Evolutionary conservation across 495 filamentous ascomycete species (phyloP), one percentile per base, ranked within the genome.

Genomic region (Trichoderma orchidacearum): DNA sequence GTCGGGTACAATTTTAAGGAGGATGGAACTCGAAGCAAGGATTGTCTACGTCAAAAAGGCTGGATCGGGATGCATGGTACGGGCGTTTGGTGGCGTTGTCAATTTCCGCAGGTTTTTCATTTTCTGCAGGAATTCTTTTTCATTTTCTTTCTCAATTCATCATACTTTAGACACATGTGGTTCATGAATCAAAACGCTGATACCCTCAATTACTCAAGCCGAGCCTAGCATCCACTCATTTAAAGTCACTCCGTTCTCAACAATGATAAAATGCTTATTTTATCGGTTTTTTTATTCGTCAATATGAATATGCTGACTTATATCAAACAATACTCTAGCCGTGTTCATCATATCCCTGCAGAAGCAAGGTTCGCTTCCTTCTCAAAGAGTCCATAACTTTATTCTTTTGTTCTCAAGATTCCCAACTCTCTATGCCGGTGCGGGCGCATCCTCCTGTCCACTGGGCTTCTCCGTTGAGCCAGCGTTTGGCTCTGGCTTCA

Each of bases 1-100:
- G 93, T 66, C 77, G 84, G n/a, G 61, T 75, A 58, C 66, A 66
- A 45, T 80, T 80, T 53, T 80, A 70, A 53, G 28, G 34, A 41
- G 13, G 13, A 17, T 4, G 21, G n/a, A 18, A n/a, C n/a, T n/a
- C n/a, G n/a, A n/a, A n/a, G n/a, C n/a, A n/a, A n/a, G n/a, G n/a
- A n/a, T n/a, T n/a, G n/a, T n/a, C n/a, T n/a, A n/a, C n/a, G n/a
- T n/a, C n/a, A n/a, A n/a, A n/a, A n/a, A n/a, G n/a, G n/a, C n/a
- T n/a, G n/a, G n/a, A 17, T 12, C 21, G 5, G 2, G 41, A 25
- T 48, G 41, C 41, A 48, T 48, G 41, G 41, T 48, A 7, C 15
- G 15, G 41, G 41, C 41, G 41, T 48, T n/a, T 48, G 7, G 41
- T 27, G 41, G 41, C 41, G 41, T 13, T 12, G 7, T 48, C n/a